These are phyloP conservation scores for Diplodia mutila DNA, from an alignment of 2,329 filamentous ascomycete genomes.

Conservation along the genomic window DNA sequence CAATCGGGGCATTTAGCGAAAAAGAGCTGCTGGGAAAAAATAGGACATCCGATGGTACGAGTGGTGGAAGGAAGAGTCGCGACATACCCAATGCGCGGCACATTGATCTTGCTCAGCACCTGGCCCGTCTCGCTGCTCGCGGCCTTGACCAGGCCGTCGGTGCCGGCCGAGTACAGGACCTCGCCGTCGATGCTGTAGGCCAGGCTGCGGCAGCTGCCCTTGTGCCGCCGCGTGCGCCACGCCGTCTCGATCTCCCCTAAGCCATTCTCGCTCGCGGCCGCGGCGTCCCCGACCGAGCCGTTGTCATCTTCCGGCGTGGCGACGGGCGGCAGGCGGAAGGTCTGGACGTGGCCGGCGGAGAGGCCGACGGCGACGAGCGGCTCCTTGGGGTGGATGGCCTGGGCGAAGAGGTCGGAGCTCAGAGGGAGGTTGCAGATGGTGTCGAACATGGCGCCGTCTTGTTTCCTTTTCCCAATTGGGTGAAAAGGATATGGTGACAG, in stretches of 20 bases:
- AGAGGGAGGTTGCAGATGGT: constrained; percentile 90
- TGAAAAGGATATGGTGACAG: neutral
- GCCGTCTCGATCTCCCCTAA: constrained; percentile 77
- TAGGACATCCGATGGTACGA: no score
- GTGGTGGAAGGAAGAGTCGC: neutral
- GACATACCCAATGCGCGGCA: constrained; percentile 60
- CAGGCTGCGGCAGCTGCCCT: constrained; percentile 86
- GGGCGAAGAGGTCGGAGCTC: constrained; percentile 82
- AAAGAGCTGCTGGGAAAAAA: no score
- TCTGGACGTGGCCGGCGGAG: constrained; percentile 82
- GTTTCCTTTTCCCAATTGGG: neutral
- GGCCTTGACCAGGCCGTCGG: constrained; percentile 66
- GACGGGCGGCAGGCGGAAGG: constrained; percentile 71
- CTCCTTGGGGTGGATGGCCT: constrained; percentile 81
- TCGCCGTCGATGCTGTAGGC: constrained; percentile 78
- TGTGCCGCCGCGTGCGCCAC: constrained; percentile 89
- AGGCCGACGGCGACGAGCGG: constrained; percentile 86
- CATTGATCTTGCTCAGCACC: constrained; percentile 79
- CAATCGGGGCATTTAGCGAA: neutral
- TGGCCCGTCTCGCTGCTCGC: constrained; percentile 62
- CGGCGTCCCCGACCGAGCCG: constrained; percentile 50
- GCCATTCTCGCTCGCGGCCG: constrained; percentile 59
- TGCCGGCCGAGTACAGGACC: constrained; percentile 64
- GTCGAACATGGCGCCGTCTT: constrained; percentile 69
- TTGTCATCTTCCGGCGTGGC: constrained; percentile 55